Conservation (phyloP, 805 yeast genomes). For the Metschnikowia lochheadii region DNA sequence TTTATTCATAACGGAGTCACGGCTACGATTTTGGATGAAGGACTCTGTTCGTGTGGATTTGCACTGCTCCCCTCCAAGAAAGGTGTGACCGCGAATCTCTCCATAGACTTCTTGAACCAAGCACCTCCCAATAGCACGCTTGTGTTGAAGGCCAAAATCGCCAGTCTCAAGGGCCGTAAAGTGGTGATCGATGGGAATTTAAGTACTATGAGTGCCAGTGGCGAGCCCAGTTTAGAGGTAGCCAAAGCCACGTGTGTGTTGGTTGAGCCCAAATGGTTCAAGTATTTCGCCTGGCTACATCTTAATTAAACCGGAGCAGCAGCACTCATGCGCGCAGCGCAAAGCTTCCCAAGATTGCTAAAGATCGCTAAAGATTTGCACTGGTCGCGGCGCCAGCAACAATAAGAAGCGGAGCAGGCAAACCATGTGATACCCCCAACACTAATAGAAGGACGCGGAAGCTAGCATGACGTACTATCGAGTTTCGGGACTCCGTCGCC, state of each 20-base stretch:
- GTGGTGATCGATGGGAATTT: conserved; percentile 70
- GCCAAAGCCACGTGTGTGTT: conserved; percentile 68
- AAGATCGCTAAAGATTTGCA: not conserved
- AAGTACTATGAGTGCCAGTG: conserved; percentile 43
- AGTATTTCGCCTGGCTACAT: conserved; percentile 48
- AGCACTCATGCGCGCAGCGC: not conserved
- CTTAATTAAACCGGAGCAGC: not conserved
- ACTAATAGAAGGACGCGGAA: not conserved
- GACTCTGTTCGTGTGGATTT: conserved; percentile 82
- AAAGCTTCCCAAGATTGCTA: not conserved
- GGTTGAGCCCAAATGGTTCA: conserved; percentile 89
- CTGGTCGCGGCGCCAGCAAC: not conserved
- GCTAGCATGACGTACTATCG: not conserved
- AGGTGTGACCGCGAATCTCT: conserved; percentile 85
- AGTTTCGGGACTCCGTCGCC: not conserved
- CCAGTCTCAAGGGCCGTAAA: conserved; percentile 70
- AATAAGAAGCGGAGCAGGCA: not conserved
- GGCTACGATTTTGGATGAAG: conserved; percentile 79
- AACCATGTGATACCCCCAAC: no score
- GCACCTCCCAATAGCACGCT: conserved; percentile 61
- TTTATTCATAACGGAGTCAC: conserved; percentile 79
- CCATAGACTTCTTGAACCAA: conserved; percentile 61
- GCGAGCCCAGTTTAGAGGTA: conserved; percentile 32
- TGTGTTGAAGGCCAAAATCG: conserved; percentile 63
- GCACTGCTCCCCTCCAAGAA: conserved; percentile 69